Conservation (phyloP, 2,329 filamentous ascomycete species). For the Lomentospora prolificans region DNA sequence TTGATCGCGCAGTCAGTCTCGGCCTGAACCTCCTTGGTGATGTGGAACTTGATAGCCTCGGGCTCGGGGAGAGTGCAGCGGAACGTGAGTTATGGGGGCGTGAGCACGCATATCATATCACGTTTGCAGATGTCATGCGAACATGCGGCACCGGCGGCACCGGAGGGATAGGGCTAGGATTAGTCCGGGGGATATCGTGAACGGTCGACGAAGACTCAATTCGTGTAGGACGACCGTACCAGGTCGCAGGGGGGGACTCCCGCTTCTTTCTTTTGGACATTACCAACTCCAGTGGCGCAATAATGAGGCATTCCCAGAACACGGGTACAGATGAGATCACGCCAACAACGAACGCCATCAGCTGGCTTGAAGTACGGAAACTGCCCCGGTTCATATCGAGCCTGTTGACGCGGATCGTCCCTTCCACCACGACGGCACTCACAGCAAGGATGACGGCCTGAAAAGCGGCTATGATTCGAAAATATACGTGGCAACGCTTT, state of each 20-base stretch:
- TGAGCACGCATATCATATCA: too few species aligned
- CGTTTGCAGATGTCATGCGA: background rate
- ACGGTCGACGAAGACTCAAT: background rate
- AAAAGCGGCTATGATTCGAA: background rate
- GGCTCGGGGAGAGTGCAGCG: slow-evolving; percentile 82
- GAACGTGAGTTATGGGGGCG: too few species aligned
- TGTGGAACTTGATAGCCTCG: slow-evolving; percentile 63
- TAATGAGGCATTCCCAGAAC: slow-evolving; percentile 6
- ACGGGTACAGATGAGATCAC: background rate
- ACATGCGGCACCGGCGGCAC: background rate
- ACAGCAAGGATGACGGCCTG: slow-evolving; percentile 1
- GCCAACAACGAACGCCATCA: slow-evolving; percentile 6
- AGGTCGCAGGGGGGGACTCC: background rate
- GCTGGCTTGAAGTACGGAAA: background rate
- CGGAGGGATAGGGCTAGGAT: background rate
- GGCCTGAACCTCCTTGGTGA: slow-evolving; percentile 61
- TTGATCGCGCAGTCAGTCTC: slow-evolving; percentile 70
- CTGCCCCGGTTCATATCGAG: background rate
- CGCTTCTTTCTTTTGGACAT: background rate
- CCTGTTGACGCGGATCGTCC: background rate
- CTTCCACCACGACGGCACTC: background rate
- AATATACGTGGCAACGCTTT: background rate
- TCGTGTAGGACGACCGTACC: background rate
- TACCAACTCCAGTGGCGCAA: slow-evolving; percentile 1
- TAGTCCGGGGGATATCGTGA: background rate